Base-by-base conservation (phyloP, 140 eudicot species). In the Flaveria floridana region DNA sequence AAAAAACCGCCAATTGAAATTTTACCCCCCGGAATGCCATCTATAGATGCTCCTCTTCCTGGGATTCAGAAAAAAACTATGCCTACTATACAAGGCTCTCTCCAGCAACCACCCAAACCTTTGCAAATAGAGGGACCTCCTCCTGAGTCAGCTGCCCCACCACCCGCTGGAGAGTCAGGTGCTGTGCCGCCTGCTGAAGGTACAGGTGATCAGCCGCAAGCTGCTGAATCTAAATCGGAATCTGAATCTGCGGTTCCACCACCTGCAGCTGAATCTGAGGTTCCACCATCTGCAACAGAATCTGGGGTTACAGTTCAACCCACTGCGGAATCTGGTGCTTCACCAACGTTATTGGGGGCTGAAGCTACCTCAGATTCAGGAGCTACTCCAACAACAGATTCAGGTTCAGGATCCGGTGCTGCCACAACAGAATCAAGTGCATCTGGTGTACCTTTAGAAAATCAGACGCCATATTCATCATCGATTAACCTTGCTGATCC, bases 21-120 rank as follows among this genome's bases (percentile, higher is more conserved):
- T 59, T 87, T 94, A 48, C 99, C 99, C 21, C 99, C 99, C 2
- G 99, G 99, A 62, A 90, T 94, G 96, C 89, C 91, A 14, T 86
- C 99, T 73, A 72, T 94, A 30, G 86, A 91, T 72, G 96, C 92
- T 19, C 96, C 96, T 7, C 90, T 86, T 73, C 95, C 97, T 6
- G 84, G 84, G 48, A 87, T 82, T 74, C 94, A 70, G 77, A 88
- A 83, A 57, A 94, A 90, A 70, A 77, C 92, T 6, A 48, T 26
- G 52, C 84, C 85, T 4, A 76, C 82, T 15, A 55, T 63, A 63
- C 89, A 67, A 23, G 86, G 82, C 37, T 78, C 89, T 48, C 90
- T 62, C 55, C 97, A 82, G 72, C 91, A 52, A 72, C 77, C 83
- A 20, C 70, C 80, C 50, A 82, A 82, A 69, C 83, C 77, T 21